Evolutionary conservation across 2,329 filamentous ascomycete species (phyloP), one percentile per base, ranked within the genome.

Genomic region (Triangularia setosa): DNA sequence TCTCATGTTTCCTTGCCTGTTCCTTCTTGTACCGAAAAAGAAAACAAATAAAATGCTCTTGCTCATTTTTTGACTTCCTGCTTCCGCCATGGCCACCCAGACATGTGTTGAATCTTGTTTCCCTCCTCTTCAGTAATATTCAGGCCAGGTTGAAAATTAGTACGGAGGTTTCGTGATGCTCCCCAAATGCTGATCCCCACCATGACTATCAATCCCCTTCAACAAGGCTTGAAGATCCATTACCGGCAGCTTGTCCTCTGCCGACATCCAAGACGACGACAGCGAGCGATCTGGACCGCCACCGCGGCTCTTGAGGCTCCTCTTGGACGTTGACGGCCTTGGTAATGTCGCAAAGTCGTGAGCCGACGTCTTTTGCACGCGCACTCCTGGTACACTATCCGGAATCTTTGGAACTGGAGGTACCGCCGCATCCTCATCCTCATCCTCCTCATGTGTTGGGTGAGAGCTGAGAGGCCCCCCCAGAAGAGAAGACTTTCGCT

Each of bases 321-420:
- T 76, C 69, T 73, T 74, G 18, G 72, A 72, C 3, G 69, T 72
- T 14, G 65, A 60, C 40, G 69, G 72, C 18, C 70, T 27, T 0
- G 69, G 69, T 12, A 65, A 60, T 4, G 69, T 35, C 30, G 65
- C 52, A 30, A 61, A 53, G 62, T 63, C 55, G n/a, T 55, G 30
- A 2, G 64, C 35, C 21, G 65, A 66, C n/a, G 68, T 56, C 24
- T 56, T 63, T 8, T 62, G 30, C 23, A 67, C 54, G 23, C 68
- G 66, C 7, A 48, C 40, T 11, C 70, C 67, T 27, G 70, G 68
- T 6, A 76, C 59, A 0, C 68, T 69, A 2, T 71, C 71, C 14
- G 84, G 84, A 67, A 87, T 73, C 1, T 83, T 83, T 5, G 84
- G 84, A 12, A 87, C 84, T 0, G 84, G 84, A 3, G 84, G 84